phyloP scores from a whole-genome alignment of 805 yeast genomes.

The Dipodascopsis uninucleata region DNA sequence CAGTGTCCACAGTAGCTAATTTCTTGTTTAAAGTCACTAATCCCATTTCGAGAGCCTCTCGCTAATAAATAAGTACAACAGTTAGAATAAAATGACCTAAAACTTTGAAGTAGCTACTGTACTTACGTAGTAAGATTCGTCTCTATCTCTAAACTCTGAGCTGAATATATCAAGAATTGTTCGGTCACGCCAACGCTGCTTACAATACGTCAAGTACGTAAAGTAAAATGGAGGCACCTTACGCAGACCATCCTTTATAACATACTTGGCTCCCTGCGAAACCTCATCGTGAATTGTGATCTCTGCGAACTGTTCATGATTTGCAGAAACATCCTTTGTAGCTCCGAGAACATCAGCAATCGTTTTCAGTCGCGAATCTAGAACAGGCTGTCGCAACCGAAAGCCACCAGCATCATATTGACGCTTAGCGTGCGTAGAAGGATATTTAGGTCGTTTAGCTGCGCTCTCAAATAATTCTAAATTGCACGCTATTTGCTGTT shows the following conservation, averaged over 20 bases:
- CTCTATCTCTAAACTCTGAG: conserved; percentile 78
- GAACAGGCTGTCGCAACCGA: conserved; percentile 20
- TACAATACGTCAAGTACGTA: conserved; percentile 88
- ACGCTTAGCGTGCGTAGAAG: background rate
- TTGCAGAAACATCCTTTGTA: background rate
- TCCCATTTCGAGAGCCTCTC: conserved; percentile 64
- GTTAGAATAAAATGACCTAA: background rate
- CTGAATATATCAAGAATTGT: conserved; percentile 74
- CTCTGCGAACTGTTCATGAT: conserved; percentile 7
- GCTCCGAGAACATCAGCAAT: conserved; percentile 16
- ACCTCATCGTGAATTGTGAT: conserved; percentile 34
- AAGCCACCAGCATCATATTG: conserved; percentile 19
- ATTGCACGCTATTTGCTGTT: too few relatives aligned
- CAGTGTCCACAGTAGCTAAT: conserved; percentile 59
- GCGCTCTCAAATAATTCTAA: too few relatives aligned
- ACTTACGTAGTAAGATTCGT: conserved; percentile 55
- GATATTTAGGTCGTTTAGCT: too few relatives aligned
- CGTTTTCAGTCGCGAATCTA: conserved; percentile 8
- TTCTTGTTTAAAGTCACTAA: conserved; percentile 68
- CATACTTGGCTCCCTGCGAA: conserved; percentile 37
- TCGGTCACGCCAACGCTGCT: conserved; percentile 86
- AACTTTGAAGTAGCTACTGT: too few relatives aligned
- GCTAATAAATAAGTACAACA: conserved; percentile 3
- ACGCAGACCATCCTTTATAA: conserved; percentile 44
- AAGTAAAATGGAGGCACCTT: conserved; percentile 80